Conservation (phyloP, 2,329 filamentous ascomycete species). For the Cryoendolithus antarcticus region DNA sequence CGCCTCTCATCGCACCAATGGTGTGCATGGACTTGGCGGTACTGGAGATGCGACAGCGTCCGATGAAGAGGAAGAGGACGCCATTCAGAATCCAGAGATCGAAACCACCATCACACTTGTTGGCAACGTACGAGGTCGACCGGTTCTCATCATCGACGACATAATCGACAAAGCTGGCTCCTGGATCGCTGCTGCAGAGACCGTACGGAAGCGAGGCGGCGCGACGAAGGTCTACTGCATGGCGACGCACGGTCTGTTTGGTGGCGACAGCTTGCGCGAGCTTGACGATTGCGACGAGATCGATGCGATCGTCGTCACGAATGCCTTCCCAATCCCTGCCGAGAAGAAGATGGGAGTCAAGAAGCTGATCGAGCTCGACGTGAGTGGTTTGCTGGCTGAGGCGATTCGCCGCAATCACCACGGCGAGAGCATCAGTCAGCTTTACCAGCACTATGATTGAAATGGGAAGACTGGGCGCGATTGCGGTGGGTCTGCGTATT, state of each 20-base stretch:
- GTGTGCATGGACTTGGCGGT: slow-evolving; percentile 56
- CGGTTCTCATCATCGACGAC: slow-evolving; percentile 92
- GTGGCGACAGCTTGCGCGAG: slow-evolving; percentile 76
- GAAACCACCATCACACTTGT: slow-evolving; percentile 98
- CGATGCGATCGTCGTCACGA: slow-evolving; percentile 86
- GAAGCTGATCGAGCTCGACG: slow-evolving; percentile 81
- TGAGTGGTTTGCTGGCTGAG: slow-evolving; percentile 78
- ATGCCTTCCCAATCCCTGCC: slow-evolving; percentile 83
- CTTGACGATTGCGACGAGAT: slow-evolving; percentile 90
- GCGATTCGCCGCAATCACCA: slow-evolving; percentile 94
- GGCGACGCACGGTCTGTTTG: slow-evolving; percentile 91
- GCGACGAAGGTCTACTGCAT: slow-evolving; percentile 96
- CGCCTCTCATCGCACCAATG: slow-evolving; percentile 55
- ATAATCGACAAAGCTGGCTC: slow-evolving; percentile 97
- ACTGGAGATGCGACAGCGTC: slow-evolving; percentile 71
- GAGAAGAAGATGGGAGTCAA: slow-evolving; percentile 56
- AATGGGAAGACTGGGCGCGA: too few species aligned
- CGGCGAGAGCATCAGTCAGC: slow-evolving; percentile 61
- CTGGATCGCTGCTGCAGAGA: slow-evolving; percentile 96
- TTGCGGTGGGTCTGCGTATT: too few species aligned
- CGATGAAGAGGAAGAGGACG: slow-evolving; percentile 87
- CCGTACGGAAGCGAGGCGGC: slow-evolving; percentile 80
- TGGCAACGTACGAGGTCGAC: slow-evolving; percentile 75
- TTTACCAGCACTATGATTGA: slow-evolving; percentile 33
- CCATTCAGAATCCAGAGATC: slow-evolving; percentile 63